Evolutionary conservation across 140 eudicot genomes (phyloP).

Genomic region (Anethum foeniculum): DNA sequence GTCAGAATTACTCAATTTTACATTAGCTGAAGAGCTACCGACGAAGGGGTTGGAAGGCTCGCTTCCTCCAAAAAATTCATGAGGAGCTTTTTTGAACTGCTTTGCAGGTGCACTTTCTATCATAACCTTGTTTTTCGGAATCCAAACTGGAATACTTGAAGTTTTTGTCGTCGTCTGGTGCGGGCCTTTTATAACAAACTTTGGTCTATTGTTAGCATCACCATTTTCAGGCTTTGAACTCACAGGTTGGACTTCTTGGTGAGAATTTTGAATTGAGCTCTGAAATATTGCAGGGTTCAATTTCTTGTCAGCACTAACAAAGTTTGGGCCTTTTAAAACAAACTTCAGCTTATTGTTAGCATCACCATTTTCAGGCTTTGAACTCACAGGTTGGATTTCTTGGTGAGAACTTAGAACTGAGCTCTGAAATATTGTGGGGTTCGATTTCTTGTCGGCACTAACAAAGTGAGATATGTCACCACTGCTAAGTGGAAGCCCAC

Average conservation of each 20-base stretch:
- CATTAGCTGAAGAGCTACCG: slow-evolving; percentile 7
- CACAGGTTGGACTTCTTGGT: neutral
- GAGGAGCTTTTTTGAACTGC: slow-evolving; percentile 24
- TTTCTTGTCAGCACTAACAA: no score
- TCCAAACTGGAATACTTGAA: slow-evolving; percentile 17
- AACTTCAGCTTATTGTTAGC: slow-evolving; percentile 1
- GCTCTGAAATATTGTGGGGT: neutral
- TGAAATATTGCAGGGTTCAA: neutral
- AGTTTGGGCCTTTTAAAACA: neutral
- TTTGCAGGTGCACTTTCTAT: slow-evolving; percentile 11
- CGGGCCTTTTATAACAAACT: neutral
- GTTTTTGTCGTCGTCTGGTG: slow-evolving; percentile 18
- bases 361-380: slow-evolving; percentile 1
- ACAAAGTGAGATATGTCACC: neutral
- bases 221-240: neutral
- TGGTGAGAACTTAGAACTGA: neutral
- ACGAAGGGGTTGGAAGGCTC: slow-evolving; percentile 13
- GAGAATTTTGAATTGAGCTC: neutral
- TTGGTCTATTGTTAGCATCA: slow-evolving; percentile 3
- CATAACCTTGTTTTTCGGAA: slow-evolving; percentile 12
- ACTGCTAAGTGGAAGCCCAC: slow-evolving; percentile 1
- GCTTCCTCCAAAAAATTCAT: slow-evolving; percentile 21
- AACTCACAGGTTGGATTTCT: neutral
- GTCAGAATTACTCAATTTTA: slow-evolving; percentile 7
- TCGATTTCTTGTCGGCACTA: neutral